phyloP scores from a whole-genome alignment of 345 rosid species.

The Citrus cavaleriei region DNA sequence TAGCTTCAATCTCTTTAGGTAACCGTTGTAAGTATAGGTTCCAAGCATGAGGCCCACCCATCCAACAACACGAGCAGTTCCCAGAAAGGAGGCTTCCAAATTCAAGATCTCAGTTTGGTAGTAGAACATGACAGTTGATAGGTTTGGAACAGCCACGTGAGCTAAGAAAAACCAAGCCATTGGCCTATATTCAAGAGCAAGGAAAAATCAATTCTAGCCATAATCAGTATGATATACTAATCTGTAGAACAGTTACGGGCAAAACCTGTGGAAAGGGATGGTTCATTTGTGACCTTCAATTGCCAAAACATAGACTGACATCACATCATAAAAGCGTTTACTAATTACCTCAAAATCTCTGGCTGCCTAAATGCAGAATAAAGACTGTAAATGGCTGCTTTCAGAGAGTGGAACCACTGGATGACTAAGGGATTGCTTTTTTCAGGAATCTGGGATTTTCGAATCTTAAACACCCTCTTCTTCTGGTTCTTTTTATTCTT shows the following conservation, averaged over 20 bases:
- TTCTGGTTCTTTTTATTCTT: slow-evolving; percentile 53
- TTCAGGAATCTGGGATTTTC: slow-evolving; percentile 26
- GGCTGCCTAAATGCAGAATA: slow-evolving; percentile 76
- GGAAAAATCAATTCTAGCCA: slow-evolving; percentile 16
- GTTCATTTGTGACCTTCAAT: not conserved
- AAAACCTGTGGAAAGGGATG: not conserved
- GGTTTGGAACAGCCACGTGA: slow-evolving; percentile 80
- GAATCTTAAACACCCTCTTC: slow-evolving; percentile 21
- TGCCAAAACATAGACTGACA: not conserved
- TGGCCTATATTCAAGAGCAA: slow-evolving; percentile 50
- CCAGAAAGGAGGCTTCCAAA: slow-evolving; percentile 83
- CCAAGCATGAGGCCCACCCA: slow-evolving; percentile 97
- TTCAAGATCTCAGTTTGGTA: slow-evolving; percentile 89
- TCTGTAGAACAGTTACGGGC: not conserved
- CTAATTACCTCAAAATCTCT: slow-evolving; percentile 64
- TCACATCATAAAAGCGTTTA: not conserved
- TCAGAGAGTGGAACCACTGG: slow-evolving; percentile 60
- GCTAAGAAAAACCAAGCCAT: slow-evolving; percentile 98
- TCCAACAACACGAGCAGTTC: slow-evolving; percentile 84
- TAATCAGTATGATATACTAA: slow-evolving; percentile 16
- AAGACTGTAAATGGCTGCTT: slow-evolving; percentile 59
- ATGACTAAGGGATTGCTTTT: slow-evolving; percentile 34
- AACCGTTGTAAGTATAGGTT: slow-evolving; percentile 65
- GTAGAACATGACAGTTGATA: slow-evolving; percentile 92
- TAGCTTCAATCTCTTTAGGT: slow-evolving; percentile 71